These are phyloP conservation scores for Diutina rugosa DNA, from an alignment of 1,139 yeast species.

Conservation along the genomic window DNA sequence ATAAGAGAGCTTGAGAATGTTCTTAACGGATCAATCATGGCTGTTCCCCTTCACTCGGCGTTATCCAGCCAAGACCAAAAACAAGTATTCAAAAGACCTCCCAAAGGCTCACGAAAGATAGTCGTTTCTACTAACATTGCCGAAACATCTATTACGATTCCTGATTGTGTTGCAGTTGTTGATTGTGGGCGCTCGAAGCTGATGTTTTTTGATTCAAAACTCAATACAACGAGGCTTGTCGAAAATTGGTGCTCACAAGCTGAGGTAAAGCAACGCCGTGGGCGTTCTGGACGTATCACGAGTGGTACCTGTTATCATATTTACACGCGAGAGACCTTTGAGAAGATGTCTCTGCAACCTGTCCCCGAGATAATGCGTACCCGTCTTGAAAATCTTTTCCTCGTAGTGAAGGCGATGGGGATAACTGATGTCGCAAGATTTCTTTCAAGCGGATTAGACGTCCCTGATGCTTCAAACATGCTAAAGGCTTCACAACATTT, in stretches of 20 bases:
- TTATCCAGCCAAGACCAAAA: conserved; percentile 74
- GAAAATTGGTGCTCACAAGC: conserved; percentile 89
- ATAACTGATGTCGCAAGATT: conserved; percentile 57
- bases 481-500: conserved; percentile 50
- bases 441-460: conserved; percentile 65
- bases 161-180: conserved; percentile 86
- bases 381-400: conserved; percentile 67
- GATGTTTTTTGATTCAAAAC: conserved; percentile 52
- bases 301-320: conserved; percentile 74
- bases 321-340: conserved; percentile 52
- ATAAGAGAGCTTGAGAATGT: conserved; percentile 12
- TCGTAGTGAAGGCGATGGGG: conserved; percentile 85
- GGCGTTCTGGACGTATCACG: conserved; percentile 96
- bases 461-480: conserved; percentile 54
- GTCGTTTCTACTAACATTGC: conserved; percentile 88
- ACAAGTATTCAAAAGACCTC: conserved; percentile 47
- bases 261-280: conserved; percentile 85
- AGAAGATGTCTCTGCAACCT: conserved; percentile 55
- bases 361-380: conserved; percentile 83
- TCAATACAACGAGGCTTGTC: conserved; percentile 57
- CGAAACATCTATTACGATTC: conserved; percentile 82
- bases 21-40: conserved; percentile 10
- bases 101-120: conserved; percentile 49
- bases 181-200: conserved; percentile 82
- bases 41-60: conserved; percentile 83